These are phyloP conservation scores for Cercospora zeina DNA, from an alignment of 2,329 filamentous ascomycete species.

Conservation along the genomic window DNA sequence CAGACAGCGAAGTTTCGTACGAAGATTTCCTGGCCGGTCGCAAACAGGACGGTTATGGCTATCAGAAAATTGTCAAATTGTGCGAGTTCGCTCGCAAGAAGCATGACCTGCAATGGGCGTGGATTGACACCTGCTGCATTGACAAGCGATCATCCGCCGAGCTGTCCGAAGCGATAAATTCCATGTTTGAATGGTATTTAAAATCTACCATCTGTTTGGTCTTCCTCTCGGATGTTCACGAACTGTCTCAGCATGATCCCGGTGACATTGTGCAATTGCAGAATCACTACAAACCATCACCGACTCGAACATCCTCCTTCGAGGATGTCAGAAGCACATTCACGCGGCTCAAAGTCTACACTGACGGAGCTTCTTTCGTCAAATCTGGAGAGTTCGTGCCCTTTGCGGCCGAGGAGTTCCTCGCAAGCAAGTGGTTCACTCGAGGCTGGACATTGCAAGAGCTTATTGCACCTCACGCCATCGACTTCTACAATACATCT, in stretches of 20 bases:
- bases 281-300: neutral
- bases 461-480: conserved; percentile 4
- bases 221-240: conserved; percentile 22
- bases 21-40: conserved; percentile 6
- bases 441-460: conserved; percentile 19
- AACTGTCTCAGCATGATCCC: neutral
- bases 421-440: conserved; percentile 11
- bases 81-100: conserved; percentile 12
- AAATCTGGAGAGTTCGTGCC: neutral
- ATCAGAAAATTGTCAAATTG: conserved; percentile 17
- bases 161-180: conserved; percentile 26
- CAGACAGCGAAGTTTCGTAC: conserved; percentile 13
- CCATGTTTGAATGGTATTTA: conserved; percentile 29
- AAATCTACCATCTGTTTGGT: conserved; percentile 23
- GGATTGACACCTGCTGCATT: conserved; percentile 31
- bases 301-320: neutral
- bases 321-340: neutral
- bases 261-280: neutral
- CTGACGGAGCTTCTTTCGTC: neutral
- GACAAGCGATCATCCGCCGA: conserved; percentile 25
- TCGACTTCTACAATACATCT: neutral
- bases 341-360: neutral
- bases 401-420: neutral
- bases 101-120: conserved; percentile 16
- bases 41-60: conserved; percentile 10